phyloP scores from a whole-genome alignment of 768 basidiomycete genomes.

The Sutorius australiensis region DNA sequence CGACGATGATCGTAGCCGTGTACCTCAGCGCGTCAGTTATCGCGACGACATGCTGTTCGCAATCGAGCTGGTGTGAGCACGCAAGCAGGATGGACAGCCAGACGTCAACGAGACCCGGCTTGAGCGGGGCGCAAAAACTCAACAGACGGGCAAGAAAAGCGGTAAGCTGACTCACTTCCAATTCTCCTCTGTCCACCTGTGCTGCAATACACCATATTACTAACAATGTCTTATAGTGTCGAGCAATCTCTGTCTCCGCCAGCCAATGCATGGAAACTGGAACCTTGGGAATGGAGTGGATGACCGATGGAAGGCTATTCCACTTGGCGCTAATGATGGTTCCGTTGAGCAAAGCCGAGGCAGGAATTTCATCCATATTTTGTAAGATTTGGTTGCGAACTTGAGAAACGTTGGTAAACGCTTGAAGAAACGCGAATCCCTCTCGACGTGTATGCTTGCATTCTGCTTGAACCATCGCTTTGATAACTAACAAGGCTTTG shows the following conservation, averaged over 20 bases:
- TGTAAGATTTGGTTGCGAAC: slow-evolving; percentile 3
- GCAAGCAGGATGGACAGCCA: slow-evolving; percentile 60
- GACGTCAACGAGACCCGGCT: slow-evolving; percentile 40
- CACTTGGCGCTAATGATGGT: slow-evolving; percentile 31
- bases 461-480: slow-evolving; percentile 34
- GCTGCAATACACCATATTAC: slow-evolving; percentile 36
- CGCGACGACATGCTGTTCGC: slow-evolving; percentile 34
- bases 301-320: slow-evolving; percentile 22
- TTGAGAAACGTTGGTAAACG: slow-evolving; percentile 30
- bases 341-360: slow-evolving; percentile 44
- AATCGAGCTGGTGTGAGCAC: slow-evolving; percentile 42
- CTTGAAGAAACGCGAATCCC: slow-evolving; percentile 34
- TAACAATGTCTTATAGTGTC: slow-evolving; percentile 38
- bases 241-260: slow-evolving; percentile 36
- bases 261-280: slow-evolving; percentile 31
- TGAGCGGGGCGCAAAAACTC: slow-evolving; percentile 1
- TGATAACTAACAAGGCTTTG: slow-evolving; percentile 36
- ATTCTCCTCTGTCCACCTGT: slow-evolving; percentile 11
- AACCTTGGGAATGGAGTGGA: slow-evolving; percentile 28
- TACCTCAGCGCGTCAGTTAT: slow-evolving; percentile 33
- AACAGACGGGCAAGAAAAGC: not conserved
- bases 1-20: slow-evolving; percentile 34
- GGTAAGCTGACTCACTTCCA: slow-evolving; percentile 24
- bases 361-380: slow-evolving; percentile 23
- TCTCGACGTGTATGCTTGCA: slow-evolving; percentile 28